Percentiles rank a stretch among this genome's conserved stretches.
These are phyloP conservation scores for Cladophialophora carrionii DNA, from an alignment of 2,329 filamentous ascomycete species.

Conservation along the genomic window DNA sequence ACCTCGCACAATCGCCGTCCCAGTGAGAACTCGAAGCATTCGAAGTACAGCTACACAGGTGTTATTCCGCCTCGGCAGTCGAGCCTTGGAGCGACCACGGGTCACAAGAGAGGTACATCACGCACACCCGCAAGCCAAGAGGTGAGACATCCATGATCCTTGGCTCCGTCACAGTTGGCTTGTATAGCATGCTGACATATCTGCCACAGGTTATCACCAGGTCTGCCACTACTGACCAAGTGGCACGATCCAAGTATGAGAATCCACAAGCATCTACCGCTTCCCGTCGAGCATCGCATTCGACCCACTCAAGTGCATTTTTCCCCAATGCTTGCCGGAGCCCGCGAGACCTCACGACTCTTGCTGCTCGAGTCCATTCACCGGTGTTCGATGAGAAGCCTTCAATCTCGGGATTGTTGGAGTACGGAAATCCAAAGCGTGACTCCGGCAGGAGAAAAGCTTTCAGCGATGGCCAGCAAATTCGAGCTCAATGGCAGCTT, in stretches of 20 bases:
- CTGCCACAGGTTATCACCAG: slow-evolving; percentile 6
- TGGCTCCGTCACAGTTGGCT: background rate
- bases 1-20: slow-evolving; percentile 34
- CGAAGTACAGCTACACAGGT: slow-evolving; percentile 28
- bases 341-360: slow-evolving; percentile 36
- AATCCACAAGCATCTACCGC: slow-evolving; percentile 27
- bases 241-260: slow-evolving; percentile 5
- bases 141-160: slow-evolving; percentile 15
- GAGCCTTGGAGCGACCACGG: slow-evolving; percentile 29
- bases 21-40: slow-evolving; percentile 35
- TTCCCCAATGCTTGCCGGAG: slow-evolving; percentile 36
- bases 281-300: slow-evolving; percentile 29
- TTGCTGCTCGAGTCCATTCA: slow-evolving; percentile 37
- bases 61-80: slow-evolving; percentile 31
- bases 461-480: slow-evolving; percentile 4
- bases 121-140: slow-evolving; percentile 11
- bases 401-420: slow-evolving; percentile 24
- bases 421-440: slow-evolving; percentile 17
- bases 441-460: background rate
- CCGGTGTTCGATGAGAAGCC: slow-evolving; percentile 27
- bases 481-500: slow-evolving; percentile 28
- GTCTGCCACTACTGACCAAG: slow-evolving; percentile 9
- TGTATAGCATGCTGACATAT: slow-evolving; percentile 16
- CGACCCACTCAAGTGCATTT: slow-evolving; percentile 34
- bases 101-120: slow-evolving; percentile 14